Evolutionary conservation across 1,284 basidiomycete species (phyloP), one percentile per base, ranked within the genome.

Genomic region (Ceratobasidium sp.): DNA sequence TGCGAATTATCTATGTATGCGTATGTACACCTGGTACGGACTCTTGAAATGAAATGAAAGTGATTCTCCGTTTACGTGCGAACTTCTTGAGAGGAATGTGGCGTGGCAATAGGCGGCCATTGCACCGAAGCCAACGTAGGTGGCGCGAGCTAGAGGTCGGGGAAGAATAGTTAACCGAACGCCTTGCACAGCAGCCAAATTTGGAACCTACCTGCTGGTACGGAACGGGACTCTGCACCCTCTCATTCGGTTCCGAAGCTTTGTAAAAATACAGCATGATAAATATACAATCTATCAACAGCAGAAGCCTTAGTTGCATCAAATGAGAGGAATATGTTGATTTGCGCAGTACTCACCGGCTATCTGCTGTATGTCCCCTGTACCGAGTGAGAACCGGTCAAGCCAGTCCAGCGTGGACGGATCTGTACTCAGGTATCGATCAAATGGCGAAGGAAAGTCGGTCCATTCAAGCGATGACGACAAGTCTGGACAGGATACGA

Each of bases 171-270:
- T 65, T 65, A 74, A 49, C 17, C 49, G 29, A 43, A 19, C 32
- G 46, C 5, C n/a, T 69, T 44, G 22, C 34, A 15, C 59, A 54
- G 19, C 22, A 37, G 19, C 29, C 15, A 15, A 44, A 25, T 65
- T 29, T 65, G 61, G 34, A 46, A 56, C 44, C 43, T 37, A 51
- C 71, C 71, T 74, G 71, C 61, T 74, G 71, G 29, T 49, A 74
- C 9, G 71, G 71, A 51, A 74, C 56, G 11, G 71, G 71, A 40
- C 71, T 74, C 51, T 64, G 71, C 32, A 74, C 51, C 40, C 71
- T 61, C 22, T 74, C 71, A 54, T 74, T 74, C 11, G 71, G 71
- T 46, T 74, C 71, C n/a, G 71, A 64, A 29, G 71, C 25, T 74
- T 44, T 74, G 49, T 74, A 74, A 44, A 74, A 74, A 61, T 56